Evolutionary conservation across 2,329 filamentous ascomycete genomes (phyloP).

Genomic region (Corinectria fuckeliana): DNA sequence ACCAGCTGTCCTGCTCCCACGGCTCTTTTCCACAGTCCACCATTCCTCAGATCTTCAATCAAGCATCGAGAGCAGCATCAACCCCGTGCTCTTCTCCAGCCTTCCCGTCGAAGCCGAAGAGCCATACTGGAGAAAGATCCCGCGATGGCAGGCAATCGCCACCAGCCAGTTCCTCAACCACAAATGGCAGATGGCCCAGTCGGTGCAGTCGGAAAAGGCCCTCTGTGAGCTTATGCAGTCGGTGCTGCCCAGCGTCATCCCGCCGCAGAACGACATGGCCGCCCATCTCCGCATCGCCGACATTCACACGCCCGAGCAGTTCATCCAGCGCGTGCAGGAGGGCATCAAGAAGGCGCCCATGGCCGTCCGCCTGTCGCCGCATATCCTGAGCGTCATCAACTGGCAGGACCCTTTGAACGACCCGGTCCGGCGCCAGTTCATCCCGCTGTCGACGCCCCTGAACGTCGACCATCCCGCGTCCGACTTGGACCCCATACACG

Average conservation of each 20-base stretch:
- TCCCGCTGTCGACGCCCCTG: background rate
- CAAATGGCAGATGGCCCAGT: background rate
- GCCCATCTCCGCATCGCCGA: background rate
- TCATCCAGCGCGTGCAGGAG: background rate
- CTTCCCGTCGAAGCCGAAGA: background rate
- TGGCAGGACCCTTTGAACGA: background rate
- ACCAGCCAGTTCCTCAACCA: background rate
- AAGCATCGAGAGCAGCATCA: background rate
- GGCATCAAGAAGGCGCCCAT: background rate
- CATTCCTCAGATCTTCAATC: background rate
- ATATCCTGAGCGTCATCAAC: background rate
- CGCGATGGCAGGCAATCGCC: background rate
- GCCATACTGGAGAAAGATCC: background rate
- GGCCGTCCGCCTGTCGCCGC: background rate
- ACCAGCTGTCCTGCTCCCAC: too few species aligned
- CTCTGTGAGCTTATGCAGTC: background rate
- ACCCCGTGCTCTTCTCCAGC: background rate
- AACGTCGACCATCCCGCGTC: background rate
- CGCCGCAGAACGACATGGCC: background rate
- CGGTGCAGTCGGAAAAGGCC: background rate
- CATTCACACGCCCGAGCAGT: background rate
- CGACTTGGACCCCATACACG: background rate
- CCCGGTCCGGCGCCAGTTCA: background rate
- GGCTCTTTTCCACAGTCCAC: background rate
- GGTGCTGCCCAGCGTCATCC: background rate